Percentiles rank a stretch among this genome's conserved stretches.
Conservation (phyloP, 148 eudicot species). For the Persicaria tinctoria region DNA sequence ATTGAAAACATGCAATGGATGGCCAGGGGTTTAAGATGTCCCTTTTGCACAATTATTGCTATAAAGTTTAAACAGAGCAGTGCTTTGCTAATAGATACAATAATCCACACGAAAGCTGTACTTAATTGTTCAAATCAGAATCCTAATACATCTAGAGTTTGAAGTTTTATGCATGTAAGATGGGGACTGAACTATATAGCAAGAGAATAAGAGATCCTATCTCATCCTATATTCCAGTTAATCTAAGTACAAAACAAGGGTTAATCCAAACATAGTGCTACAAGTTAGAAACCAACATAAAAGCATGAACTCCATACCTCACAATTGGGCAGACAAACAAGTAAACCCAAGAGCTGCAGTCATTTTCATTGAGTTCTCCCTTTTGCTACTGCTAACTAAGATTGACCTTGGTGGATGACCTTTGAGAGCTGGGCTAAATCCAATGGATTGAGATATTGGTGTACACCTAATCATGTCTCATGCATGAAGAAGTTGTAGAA, state of each 20-base stretch:
- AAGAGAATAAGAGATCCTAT: neutral
- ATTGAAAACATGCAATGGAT: neutral
- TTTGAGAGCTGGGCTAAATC: conserved; percentile 7
- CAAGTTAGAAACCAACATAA: neutral
- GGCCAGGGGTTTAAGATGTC: neutral
- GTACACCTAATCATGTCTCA: conserved; percentile 9
- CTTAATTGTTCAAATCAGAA: too few species aligned
- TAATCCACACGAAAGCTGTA: neutral
- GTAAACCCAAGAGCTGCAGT: neutral
- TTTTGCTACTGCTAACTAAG: conserved; percentile 5
- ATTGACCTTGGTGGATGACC: neutral
- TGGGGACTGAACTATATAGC: neutral
- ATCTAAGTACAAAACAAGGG: neutral
- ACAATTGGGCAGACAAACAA: conserved; percentile 4
- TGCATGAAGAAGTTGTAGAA: conserved; percentile 5
- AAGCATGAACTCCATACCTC: neutral
- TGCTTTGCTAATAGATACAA: neutral
- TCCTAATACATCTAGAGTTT: too few species aligned
- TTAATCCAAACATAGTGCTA: neutral
- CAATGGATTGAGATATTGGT: conserved; percentile 6
- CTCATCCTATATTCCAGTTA: neutral
- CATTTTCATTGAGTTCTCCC: neutral
- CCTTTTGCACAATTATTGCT: neutral
- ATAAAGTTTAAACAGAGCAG: neutral
- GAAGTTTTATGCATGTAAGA: neutral